Evolutionary conservation across 1,139 yeast species (phyloP).

Genomic region (Fermentozyma sake): DNA sequence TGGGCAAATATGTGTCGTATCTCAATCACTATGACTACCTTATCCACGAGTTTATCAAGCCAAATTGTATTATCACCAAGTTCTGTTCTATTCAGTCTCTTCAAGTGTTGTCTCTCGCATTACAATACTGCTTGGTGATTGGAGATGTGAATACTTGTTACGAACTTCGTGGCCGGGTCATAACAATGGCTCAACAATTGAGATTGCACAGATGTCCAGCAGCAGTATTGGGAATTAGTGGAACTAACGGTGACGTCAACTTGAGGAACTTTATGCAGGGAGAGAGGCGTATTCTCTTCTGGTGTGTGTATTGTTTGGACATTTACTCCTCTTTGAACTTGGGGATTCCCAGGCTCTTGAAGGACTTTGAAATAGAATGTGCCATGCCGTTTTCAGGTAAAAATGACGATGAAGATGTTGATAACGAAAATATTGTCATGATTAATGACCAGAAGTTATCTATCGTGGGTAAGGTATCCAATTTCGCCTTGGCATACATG

Average conservation of each 20-base stretch:
- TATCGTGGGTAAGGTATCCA: slow-evolving; percentile 66
- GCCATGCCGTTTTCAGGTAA: slow-evolving; percentile 73
- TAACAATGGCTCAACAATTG: slow-evolving; percentile 81
- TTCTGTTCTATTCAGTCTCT: slow-evolving; percentile 65
- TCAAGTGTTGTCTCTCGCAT: slow-evolving; percentile 64
- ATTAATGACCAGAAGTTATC: slow-evolving; percentile 55
- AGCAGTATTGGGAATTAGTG: slow-evolving; percentile 56
- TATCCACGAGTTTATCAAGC: slow-evolving; percentile 50
- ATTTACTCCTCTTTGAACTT: slow-evolving; percentile 68
- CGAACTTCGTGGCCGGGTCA: slow-evolving; percentile 69
- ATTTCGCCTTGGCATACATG: slow-evolving; percentile 59
- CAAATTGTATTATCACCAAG: slow-evolving; percentile 48
- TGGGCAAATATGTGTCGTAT: slow-evolving; percentile 18
- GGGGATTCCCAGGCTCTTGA: slow-evolving; percentile 78
- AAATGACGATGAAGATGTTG: slow-evolving; percentile 36
- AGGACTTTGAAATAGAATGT: slow-evolving; percentile 82
- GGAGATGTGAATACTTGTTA: slow-evolving; percentile 76
- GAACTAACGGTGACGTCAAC: slow-evolving; percentile 46
- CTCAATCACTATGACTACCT: slow-evolving; percentile 47
- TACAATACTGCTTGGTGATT: slow-evolving; percentile 66
- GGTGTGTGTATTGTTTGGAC: slow-evolving; percentile 81
- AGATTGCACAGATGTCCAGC: slow-evolving; percentile 86
- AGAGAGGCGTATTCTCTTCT: slow-evolving; percentile 73
- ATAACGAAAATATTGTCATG: slow-evolving; percentile 51
- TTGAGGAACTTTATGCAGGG: slow-evolving; percentile 62